phyloP scores from a whole-genome alignment of 805 yeast genomes.

The Pichia gijzeniarum region DNA sequence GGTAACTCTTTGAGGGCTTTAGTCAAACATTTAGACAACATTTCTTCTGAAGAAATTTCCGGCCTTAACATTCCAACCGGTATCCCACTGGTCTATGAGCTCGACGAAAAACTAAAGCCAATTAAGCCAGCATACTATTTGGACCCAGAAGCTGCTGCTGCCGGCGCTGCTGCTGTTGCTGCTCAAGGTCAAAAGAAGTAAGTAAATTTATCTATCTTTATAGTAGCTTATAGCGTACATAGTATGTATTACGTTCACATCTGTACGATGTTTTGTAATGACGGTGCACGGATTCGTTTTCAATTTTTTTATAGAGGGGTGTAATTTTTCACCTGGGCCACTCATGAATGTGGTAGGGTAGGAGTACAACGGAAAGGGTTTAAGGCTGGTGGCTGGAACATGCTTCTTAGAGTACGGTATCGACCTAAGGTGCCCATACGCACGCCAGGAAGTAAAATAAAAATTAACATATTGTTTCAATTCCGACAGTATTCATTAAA shows the following conservation, averaged over 20 bases:
- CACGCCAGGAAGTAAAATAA: too few species aligned
- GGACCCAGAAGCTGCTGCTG: constrained; percentile 99
- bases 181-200: constrained; percentile 81
- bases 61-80: constrained; percentile 97
- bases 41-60: constrained; percentile 88
- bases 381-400: background rate
- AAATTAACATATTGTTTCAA: background rate
- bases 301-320: too few species aligned
- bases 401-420: constrained; percentile 3
- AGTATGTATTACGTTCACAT: too few species aligned
- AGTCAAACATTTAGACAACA: constrained; percentile 91
- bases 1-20: constrained; percentile 97
- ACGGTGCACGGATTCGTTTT: too few species aligned
- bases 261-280: too few species aligned
- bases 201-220: background rate
- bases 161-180: constrained; percentile 99
- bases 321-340: too few species aligned
- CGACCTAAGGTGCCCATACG: background rate
- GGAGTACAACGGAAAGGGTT: too few species aligned
- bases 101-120: constrained; percentile 82
- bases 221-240: too few species aligned
- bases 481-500: constrained; percentile 7
- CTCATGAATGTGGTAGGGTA: too few species aligned
- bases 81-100: constrained; percentile 95
- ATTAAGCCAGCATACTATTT: constrained; percentile 90